phyloP scores from a whole-genome alignment of 1,139 yeast genomes.

The Diutina ranongensis region DNA sequence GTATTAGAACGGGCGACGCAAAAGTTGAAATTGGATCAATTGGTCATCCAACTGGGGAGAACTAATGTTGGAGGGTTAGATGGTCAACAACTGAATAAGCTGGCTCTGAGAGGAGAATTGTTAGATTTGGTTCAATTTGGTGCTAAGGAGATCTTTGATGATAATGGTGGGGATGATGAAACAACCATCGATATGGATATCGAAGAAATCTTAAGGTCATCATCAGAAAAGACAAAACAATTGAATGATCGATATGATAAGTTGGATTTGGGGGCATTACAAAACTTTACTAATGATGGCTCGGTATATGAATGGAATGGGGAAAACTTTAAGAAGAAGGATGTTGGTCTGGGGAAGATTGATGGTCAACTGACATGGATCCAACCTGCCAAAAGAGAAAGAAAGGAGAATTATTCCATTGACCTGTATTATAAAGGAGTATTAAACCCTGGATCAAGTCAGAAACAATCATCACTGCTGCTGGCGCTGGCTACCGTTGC shows the following conservation, averaged over 20 bases:
- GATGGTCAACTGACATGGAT: conserved; percentile 31
- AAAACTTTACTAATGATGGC: conserved; percentile 50
- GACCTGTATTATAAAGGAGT: conserved; percentile 76
- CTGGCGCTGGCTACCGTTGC: conserved; percentile 12
- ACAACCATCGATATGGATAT: conserved; percentile 46
- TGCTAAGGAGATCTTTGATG: conserved; percentile 50
- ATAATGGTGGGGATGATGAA: conserved; percentile 13
- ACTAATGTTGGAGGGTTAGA: conserved; percentile 14
- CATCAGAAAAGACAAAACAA: conserved; percentile 53
- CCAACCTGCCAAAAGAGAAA: conserved; percentile 66
- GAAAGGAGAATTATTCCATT: conserved; percentile 68
- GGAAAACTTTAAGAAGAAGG: conserved; percentile 62
- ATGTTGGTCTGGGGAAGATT: conserved; percentile 28
- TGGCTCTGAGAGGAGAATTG: conserved; percentile 56
- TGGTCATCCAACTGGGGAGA: conserved; percentile 93
- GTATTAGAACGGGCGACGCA: conserved; percentile 95
- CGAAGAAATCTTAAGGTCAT: conserved; percentile 46
- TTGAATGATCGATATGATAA: conserved; percentile 54
- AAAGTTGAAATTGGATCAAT: conserved; percentile 80
- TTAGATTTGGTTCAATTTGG: conserved; percentile 76
- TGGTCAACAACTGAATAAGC: conserved; percentile 27
- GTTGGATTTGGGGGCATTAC: conserved; percentile 64
- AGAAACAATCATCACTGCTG: conserved; percentile 14
- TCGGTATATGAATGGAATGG: conserved; percentile 87
- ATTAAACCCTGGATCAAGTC: conserved; percentile 47